phyloP scores from a whole-genome alignment of 2,329 filamentous ascomycete genomes.

The Aureobasidium sp. region DNA sequence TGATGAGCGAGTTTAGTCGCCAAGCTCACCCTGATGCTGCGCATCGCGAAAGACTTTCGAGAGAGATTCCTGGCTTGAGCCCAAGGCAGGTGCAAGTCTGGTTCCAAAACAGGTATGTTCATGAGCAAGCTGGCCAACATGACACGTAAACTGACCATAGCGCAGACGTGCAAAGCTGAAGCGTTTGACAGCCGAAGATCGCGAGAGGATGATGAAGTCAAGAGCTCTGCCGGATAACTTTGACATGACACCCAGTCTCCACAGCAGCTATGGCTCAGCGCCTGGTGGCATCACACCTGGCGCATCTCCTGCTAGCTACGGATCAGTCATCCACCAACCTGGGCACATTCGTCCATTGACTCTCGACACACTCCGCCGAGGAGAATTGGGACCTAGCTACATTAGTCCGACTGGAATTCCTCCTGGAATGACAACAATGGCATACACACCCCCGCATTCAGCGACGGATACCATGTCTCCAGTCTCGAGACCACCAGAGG shows the following conservation, averaged over 20 bases:
- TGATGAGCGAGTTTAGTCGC: constrained; percentile 95
- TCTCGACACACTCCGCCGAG: constrained; percentile 60
- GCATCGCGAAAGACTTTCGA: constrained; percentile 76
- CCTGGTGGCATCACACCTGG: constrained; percentile 43
- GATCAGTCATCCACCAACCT: constrained; percentile 21
- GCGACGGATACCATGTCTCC: constrained; percentile 42
- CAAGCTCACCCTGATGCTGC: constrained; percentile 91
- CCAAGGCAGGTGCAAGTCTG: constrained; percentile 93
- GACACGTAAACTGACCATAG: background rate
- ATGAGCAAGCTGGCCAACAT: constrained; percentile 14
- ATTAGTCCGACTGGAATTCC: constrained; percentile 53
- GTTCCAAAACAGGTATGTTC: constrained; percentile 88
- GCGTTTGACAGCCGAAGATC: constrained; percentile 54
- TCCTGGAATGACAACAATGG: constrained; percentile 60
- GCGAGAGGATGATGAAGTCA: constrained; percentile 55
- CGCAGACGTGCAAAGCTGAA: constrained; percentile 55
- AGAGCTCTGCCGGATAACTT: constrained; percentile 54
- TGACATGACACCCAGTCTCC: constrained; percentile 52
- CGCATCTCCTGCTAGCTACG: constrained; percentile 38
- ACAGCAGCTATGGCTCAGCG: constrained; percentile 45
- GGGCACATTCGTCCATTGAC: constrained; percentile 62
- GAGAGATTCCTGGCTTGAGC: constrained; percentile 85
- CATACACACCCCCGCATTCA: constrained; percentile 52
- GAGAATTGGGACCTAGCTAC: constrained; percentile 60
- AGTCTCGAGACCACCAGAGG: constrained; percentile 34